Base-by-base conservation (phyloP, 1,284 basidiomycete species). In the Hymenochaete sp. region DNA sequence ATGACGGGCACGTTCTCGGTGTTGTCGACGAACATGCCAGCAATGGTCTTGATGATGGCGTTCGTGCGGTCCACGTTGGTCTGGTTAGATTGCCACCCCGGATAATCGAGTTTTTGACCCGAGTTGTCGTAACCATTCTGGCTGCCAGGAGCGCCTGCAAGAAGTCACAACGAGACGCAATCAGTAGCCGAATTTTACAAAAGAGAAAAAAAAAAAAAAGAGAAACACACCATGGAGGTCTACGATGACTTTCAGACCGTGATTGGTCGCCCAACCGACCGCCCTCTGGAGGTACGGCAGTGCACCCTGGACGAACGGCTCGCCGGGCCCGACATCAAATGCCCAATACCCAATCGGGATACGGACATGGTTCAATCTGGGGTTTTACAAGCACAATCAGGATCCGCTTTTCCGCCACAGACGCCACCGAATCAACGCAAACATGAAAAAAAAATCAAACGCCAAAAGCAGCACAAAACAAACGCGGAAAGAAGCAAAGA, bases 341-440 rank as follows among this genome's bases (percentile, higher is more conserved):
- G 92, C 92, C 93, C 93, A 96, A 62, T 83, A 91, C 21, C 88
- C 88, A 51, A 96, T 86, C 2, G 92, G 92, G 28, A 96, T 66
- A 33, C 92, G 79, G 49, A 92, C 84, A 60, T 90, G 87, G 59
- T 90, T 90, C 42, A 90, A 66, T 10, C 82, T 85, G 22, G n/a
- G n/a, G 28, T 8, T 29, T n/a, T n/a, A n/a, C n/a, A n/a, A n/a
- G n/a, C n/a, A 29, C 28, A n/a, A 8, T 29, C 28, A 29, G 28
- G 28, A 29, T n/a, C 8, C 8, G 9, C 28, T 8, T 29, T 29
- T 29, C 9, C 28, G 28, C n/a, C n/a, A 8, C 28, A n/a, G 28
- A 8, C 28, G 28, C n/a, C n/a, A n/a, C n/a, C n/a, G n/a, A n/a
- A n/a, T n/a, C n/a, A n/a, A n/a, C n/a, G n/a, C n/a, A n/a, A n/a